A percentile compares a stretch with the other conserved stretches of the same genome.
Conservation (phyloP, 306 rosid species). For the Prunus persica region DNA sequence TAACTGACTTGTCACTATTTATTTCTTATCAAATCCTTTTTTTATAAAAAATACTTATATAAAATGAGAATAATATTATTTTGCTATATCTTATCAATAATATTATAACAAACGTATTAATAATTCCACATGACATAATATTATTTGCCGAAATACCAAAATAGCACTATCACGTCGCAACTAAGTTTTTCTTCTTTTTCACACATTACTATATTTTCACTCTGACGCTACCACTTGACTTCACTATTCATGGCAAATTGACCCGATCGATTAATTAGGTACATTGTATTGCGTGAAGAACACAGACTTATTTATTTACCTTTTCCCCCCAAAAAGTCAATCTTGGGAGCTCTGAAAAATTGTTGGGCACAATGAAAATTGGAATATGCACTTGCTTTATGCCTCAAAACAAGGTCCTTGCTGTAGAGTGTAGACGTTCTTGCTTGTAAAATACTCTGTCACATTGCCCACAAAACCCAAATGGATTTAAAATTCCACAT, state of each 20-base stretch:
- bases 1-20: too few relatives aligned
- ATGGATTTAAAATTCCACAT: neutral
- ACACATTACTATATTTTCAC: neutral
- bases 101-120: fast-evolving
- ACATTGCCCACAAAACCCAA: neutral
- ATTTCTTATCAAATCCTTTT: too few relatives aligned
- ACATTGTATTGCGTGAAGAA: neutral
- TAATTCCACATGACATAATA: fast-evolving
- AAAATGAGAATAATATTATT: too few relatives aligned
- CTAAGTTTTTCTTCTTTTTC: too few relatives aligned
- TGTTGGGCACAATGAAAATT: neutral
- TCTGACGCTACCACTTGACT: neutral
- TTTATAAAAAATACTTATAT: too few relatives aligned
- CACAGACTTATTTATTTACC: neutral
- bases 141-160: too few relatives aligned
- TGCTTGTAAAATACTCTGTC: neutral
- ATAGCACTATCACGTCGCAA: too few relatives aligned
- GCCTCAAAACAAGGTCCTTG: slow-evolving; percentile 12
- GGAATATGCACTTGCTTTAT: neutral
- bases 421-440: neutral
- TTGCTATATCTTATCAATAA: fast-evolving
- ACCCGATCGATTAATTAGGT: neutral
- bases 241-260: neutral
- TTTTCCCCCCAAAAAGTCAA: neutral
- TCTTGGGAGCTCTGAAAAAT: neutral